Evolutionary conservation across 2,329 filamentous ascomycete species (phyloP), one percentile per base, ranked within the genome.

Genomic region (Akanthomyces lecanii): DNA sequence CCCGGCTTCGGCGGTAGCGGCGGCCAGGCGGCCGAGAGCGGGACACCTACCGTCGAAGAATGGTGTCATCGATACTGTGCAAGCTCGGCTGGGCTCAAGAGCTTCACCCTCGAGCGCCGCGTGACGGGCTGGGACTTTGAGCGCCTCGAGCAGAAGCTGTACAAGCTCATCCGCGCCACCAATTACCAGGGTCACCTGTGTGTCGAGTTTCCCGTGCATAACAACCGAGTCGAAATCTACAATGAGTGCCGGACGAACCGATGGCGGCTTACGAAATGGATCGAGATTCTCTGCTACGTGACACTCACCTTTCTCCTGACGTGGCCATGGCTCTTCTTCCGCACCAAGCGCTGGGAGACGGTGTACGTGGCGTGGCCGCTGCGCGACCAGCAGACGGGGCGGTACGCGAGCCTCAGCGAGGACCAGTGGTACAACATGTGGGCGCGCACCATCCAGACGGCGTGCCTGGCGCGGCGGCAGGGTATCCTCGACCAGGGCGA

Each of bases 1-100:
- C 81, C 82, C 0, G 76, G 75, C n/a, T 74, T 79, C 48, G 72
- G 73, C 63, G 69, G 71, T 61, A 65, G 68, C 61, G 66, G 68
- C 6, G 69, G 70, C 25, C 64, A 66, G 21, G 61, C 60, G 4
- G 68, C 70, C 6, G 74, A 75, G 52, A 68, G 68, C n/a, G 73
- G 73, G 23, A 69, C 66, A 4, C 73, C 74, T 0, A 65, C 67
- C n/a, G 68, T 76, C 50, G 65, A 70, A 10, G 82, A 87, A 64
- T 92, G 89, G 89, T 91, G 88, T 68, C 83, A 88, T 63, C 81
- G 82, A 45, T 93, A 85, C 74, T 87, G 85, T 68, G 82, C 82
- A 2, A 85, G 82, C 66, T 76, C 78, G 25, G 79, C 84, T 1
- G 77, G 77, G 10, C 77, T 91, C 40, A 88, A 88, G 70, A 78